Conservation (phyloP, 2,329 filamentous ascomycete species). For the Hymenoscyphus occultus region DNA sequence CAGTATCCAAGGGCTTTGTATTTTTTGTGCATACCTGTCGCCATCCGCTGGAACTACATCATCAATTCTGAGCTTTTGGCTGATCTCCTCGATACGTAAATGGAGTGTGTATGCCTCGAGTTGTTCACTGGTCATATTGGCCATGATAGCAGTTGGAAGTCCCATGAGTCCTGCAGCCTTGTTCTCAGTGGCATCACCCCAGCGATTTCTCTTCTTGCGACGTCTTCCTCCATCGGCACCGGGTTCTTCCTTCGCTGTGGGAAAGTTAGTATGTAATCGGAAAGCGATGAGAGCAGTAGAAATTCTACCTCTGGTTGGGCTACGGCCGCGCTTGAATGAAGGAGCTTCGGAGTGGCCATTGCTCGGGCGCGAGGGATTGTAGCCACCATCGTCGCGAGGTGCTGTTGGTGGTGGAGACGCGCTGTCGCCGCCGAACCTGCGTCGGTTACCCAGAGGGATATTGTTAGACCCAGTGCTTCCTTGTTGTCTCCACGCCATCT, state of each 20-base stretch:
- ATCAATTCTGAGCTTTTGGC: conserved; percentile 97
- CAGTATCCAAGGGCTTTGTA: not conserved
- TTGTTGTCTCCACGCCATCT: conserved; percentile 66
- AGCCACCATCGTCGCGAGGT: conserved; percentile 31
- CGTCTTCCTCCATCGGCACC: conserved; percentile 71
- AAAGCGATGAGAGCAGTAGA: not conserved
- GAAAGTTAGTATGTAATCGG: conserved; percentile 17
- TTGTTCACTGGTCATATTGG: conserved; percentile 98
- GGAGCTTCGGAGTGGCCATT: conserved; percentile 20
- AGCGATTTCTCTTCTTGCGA: conserved; percentile 97
- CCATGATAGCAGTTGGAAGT: conserved; percentile 90
- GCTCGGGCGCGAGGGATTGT: conserved; percentile 28
- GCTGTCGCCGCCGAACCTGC: conserved; percentile 69
- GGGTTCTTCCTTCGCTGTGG: conserved; percentile 32
- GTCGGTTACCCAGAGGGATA: conserved; percentile 83
- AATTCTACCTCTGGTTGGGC: conserved; percentile 73
- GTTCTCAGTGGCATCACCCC: conserved; percentile 96
- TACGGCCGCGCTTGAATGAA: conserved; percentile 81
- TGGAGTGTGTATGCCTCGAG: conserved; percentile 96
- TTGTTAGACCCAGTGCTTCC: conserved; percentile 98
- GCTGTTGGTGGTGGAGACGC: conserved; percentile 39
- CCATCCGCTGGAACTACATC: conserved; percentile 97
- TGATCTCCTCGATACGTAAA: conserved; percentile 97
- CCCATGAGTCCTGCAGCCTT: conserved; percentile 98
- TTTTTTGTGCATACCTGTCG: conserved; percentile 66